These are phyloP conservation scores for Globisporangium camurandrum DNA, from an alignment of 352 stramenopile species.

Conservation along the genomic window DNA sequence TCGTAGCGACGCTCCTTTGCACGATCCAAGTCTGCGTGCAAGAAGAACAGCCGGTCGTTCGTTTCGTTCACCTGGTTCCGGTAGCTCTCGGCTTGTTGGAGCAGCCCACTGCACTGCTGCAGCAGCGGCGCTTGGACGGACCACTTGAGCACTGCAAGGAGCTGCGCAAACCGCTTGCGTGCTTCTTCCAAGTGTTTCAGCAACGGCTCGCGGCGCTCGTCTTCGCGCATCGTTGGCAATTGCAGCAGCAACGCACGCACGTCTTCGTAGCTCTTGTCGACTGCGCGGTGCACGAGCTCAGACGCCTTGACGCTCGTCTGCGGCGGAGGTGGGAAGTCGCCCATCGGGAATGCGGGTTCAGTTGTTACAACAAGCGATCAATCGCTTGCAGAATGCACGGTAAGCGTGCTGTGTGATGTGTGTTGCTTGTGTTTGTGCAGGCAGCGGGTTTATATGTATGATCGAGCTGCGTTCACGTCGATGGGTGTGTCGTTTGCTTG, in stretches of 20 bases:
- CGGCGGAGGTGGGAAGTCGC: conserved; percentile 57
- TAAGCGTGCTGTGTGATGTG: no score
- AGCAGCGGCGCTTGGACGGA: conserved; percentile 78
- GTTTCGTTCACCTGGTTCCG: conserved; percentile 77
- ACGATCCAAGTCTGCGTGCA: conserved; percentile 75
- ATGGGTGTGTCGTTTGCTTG: no score
- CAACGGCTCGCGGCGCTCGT: conserved; percentile 67
- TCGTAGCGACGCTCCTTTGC: conserved; percentile 79
- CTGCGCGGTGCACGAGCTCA: conserved; percentile 68
- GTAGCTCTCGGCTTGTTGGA: conserved; percentile 51
- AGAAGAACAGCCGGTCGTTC: conserved; percentile 80
- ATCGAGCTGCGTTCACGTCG: no score
- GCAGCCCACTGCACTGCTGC: conserved; percentile 58
- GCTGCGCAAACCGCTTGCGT: conserved; percentile 65
- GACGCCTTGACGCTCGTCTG: conserved; percentile 60
- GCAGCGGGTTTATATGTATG: no score
- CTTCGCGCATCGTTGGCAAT: conserved; percentile 55
- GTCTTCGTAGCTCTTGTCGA: conserved; percentile 81
- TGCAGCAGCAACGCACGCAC: conserved; percentile 68
- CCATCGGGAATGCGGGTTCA: no score
- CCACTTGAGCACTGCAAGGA: conserved; percentile 78
- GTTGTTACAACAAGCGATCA: no score
- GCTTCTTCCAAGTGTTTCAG: conserved; percentile 52
- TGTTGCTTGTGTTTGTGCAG: no score
- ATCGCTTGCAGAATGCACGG: no score